phyloP scores from a whole-genome alignment of 2,329 filamentous ascomycete genomes.

The Talaromyces sp. region DNA sequence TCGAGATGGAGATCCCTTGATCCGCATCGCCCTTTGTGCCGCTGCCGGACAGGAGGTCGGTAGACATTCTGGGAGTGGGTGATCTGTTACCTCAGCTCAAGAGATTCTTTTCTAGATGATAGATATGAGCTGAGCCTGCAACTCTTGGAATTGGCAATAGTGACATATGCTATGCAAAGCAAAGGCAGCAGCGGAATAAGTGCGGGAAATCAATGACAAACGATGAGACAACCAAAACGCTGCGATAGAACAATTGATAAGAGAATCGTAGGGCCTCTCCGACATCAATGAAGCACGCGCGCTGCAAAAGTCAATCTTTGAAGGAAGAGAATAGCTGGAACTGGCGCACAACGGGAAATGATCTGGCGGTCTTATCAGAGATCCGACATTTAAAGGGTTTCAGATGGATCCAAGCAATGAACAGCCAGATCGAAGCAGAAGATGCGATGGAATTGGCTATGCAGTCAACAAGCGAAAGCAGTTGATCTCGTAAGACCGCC shows the following conservation, averaged over 20 bases:
- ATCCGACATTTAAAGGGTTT: background rate
- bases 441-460: background rate
- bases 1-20: slow-evolving; percentile 37
- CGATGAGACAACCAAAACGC: background rate
- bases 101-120: background rate
- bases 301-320: background rate
- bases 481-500: background rate
- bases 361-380: slow-evolving; percentile 3
- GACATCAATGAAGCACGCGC: background rate
- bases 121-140: slow-evolving; percentile 8
- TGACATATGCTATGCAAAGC: background rate
- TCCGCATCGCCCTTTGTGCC: slow-evolving; percentile 35
- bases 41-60: slow-evolving; percentile 34
- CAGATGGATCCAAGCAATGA: background rate
- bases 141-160: background rate
- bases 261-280: background rate
- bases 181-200: background rate
- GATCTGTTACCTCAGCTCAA: background rate
- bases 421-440: background rate
- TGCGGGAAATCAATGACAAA: background rate
- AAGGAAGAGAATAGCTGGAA: background rate
- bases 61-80: slow-evolving; percentile 16
- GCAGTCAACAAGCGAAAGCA: background rate
- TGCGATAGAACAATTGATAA: background rate
- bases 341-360: background rate